Percentiles rank a stretch among this genome's conserved stretches.
Conservation (phyloP, 371 early-diverging fungal genomes). For the Smittium mucronatum region DNA sequence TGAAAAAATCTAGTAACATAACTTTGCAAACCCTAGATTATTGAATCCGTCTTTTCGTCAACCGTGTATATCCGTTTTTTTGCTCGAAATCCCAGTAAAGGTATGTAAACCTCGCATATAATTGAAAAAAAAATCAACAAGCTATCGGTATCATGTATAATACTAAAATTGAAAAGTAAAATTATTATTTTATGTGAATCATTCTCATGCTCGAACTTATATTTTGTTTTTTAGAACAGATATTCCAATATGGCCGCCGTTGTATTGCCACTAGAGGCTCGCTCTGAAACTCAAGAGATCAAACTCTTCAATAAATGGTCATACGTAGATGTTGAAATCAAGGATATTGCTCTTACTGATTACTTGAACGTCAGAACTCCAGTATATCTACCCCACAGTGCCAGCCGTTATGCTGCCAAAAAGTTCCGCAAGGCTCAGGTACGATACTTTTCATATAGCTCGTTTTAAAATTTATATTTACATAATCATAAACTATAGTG, state of each 20-base stretch:
- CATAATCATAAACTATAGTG: constrained; percentile 48
- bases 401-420: constrained; percentile 95
- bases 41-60: constrained; percentile 9
- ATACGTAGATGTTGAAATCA: constrained; percentile 89
- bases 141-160: no score
- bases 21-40: background rate
- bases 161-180: no score
- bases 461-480: constrained; percentile 10
- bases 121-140: no score
- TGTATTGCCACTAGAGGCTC: constrained; percentile 32
- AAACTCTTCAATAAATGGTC: constrained; percentile 88
- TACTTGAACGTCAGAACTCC: constrained; percentile 89
- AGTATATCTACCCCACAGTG: constrained; percentile 96
- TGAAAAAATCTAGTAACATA: constrained; percentile 2
- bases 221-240: no score
- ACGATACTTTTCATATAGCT: constrained; percentile 27
- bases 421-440: constrained; percentile 93
- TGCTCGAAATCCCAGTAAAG: background rate
- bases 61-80: background rate
- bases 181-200: no score
- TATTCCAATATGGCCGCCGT: constrained; percentile 1
- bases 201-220: no score
- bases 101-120: no score
- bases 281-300: constrained; percentile 30
- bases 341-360: constrained; percentile 90